These are phyloP conservation scores for Hanseniaspora nectarophila DNA, from an alignment of 805 yeast genomes.

Conservation along the genomic window DNA sequence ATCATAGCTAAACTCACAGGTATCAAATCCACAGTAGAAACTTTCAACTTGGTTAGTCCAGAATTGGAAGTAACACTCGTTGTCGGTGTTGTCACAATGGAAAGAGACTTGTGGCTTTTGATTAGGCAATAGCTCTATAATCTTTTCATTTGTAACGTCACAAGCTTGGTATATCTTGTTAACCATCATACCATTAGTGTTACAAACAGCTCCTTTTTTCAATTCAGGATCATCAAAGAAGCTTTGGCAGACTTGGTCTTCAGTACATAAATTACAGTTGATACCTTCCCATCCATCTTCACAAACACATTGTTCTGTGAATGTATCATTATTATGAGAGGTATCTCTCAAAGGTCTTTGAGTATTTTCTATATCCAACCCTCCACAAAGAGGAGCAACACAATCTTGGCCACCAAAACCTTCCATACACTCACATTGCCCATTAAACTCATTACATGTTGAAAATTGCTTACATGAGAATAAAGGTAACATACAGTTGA, in stretches of 20 bases:
- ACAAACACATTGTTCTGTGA: constrained; percentile 47
- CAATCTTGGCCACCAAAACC: constrained; percentile 96
- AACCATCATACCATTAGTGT: constrained; percentile 70
- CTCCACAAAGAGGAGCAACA: constrained; percentile 76
- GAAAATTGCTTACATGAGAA: constrained; percentile 86
- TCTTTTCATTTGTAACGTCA: constrained; percentile 83
- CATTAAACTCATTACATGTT: constrained; percentile 74
- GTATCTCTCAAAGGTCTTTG: constrained; percentile 52
- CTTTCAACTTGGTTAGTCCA: constrained; percentile 90
- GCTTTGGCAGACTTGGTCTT: constrained; percentile 65
- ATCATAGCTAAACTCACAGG: constrained; percentile 63
- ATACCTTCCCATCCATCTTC: constrained; percentile 85
- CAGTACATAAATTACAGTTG: constrained; percentile 76
- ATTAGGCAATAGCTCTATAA: constrained; percentile 66
- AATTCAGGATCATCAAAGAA: constrained; percentile 73
- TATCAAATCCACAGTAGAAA: constrained; percentile 71
- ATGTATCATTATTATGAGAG: constrained; percentile 23
- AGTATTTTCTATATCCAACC: constrained; percentile 48
- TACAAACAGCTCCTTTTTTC: constrained; percentile 62
- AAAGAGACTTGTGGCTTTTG: constrained; percentile 84
- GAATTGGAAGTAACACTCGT: constrained; percentile 76
- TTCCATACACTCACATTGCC: constrained; percentile 79
- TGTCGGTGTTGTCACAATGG: constrained; percentile 60
- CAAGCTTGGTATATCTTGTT: constrained; percentile 80
- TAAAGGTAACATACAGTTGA: constrained; percentile 87